These are phyloP conservation scores for Exophiala dermatitidis DNA, from an alignment of 2,329 filamentous ascomycete species.

Conservation along the genomic window DNA sequence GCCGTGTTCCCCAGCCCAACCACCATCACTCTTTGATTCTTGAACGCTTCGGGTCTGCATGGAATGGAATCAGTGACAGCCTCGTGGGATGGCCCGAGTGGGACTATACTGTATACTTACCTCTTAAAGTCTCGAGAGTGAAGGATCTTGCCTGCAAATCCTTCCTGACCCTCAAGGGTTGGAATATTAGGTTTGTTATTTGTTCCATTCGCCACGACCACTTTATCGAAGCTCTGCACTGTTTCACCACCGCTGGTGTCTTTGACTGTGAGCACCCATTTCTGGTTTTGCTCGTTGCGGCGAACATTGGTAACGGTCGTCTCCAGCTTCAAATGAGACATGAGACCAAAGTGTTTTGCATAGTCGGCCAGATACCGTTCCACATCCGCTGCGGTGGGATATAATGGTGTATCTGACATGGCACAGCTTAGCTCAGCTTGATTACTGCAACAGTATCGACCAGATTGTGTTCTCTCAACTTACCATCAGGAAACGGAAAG, in stretches of 20 bases:
- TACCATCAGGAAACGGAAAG: constrained; percentile 23
- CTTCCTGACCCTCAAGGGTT: constrained; percentile 15
- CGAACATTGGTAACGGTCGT: constrained; percentile 10
- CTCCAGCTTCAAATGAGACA: constrained; percentile 11
- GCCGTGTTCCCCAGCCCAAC: constrained; percentile 28
- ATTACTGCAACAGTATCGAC: too few relatives aligned
- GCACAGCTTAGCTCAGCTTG: too few relatives aligned
- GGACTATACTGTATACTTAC: not conserved
- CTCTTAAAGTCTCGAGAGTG: constrained; percentile 25
- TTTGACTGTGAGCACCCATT: constrained; percentile 17
- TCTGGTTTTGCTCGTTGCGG: constrained; percentile 10
- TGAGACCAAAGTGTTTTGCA: constrained; percentile 18
- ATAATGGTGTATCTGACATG: constrained; percentile 7
- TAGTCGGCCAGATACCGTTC: constrained; percentile 21
- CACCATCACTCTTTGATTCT: constrained; percentile 18
- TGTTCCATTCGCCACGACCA: constrained; percentile 31
- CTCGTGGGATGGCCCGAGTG: not conserved
- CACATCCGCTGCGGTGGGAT: constrained; percentile 12
- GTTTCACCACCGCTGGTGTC: not conserved
- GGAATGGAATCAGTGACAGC: not conserved
- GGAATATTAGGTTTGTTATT: constrained; percentile 24
- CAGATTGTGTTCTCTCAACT: not conserved
- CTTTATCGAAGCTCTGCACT: constrained; percentile 30
- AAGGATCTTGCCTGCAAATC: constrained; percentile 26
- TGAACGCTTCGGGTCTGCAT: constrained; percentile 15